A percentile compares a stretch with the other conserved stretches of the same genome.
Evolutionary conservation across 108 stramenopile genomes (phyloP).

Genomic region (Stephanodiscus triporus): DNA sequence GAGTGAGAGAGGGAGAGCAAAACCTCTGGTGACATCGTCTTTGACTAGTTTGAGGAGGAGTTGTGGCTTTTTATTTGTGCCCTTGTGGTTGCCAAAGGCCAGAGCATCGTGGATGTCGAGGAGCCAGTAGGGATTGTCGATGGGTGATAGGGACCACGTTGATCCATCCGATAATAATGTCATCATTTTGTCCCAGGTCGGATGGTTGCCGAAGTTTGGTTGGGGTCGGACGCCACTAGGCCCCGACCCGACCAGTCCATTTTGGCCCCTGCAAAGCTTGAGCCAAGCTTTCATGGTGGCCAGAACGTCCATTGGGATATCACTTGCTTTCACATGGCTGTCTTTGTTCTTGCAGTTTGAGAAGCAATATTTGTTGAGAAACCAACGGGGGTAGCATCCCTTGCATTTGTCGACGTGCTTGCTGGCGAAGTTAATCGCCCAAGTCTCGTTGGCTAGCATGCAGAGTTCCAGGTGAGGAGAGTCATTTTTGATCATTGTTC

Average conservation of each 20-base stretch:
- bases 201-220: no score
- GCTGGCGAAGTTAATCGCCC: no score
- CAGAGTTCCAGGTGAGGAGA: no score
- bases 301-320: background rate
- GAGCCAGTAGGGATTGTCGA: conserved; percentile 7
- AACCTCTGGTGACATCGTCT: conserved; percentile 14
- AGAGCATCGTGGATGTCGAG: conserved; percentile 19
- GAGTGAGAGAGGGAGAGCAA: background rate
- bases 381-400: no score
- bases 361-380: background rate
- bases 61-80: background rate
- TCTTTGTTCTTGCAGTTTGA: background rate
- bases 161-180: conserved; percentile 14
- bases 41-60: conserved; percentile 10
- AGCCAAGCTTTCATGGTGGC: background rate
- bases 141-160: background rate
- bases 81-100: conserved; percentile 30
- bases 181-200: no score
- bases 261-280: no score
- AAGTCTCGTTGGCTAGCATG: no score
- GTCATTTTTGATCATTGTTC: no score
- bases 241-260: no score
- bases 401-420: no score
- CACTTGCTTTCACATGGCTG: no score
- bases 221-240: no score